A percentile compares a stretch with the other conserved stretches of the same genome.
Conservation (phyloP, 768 basidiomycete species). For the Suillus decipiens region DNA sequence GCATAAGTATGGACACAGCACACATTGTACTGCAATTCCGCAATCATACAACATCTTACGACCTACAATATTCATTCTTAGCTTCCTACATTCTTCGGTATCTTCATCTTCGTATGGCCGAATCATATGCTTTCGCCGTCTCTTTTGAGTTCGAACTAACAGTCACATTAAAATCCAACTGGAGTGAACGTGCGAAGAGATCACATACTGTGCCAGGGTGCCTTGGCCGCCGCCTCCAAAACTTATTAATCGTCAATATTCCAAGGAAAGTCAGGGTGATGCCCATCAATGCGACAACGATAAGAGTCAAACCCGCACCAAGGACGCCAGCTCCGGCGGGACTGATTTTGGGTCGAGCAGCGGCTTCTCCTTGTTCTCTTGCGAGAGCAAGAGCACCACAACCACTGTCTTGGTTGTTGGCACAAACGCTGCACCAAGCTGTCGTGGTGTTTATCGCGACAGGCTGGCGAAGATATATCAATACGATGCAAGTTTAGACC, state of each 20-base stretch:
- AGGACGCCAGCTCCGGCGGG: constrained; percentile 68
- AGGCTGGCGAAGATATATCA: constrained; percentile 36
- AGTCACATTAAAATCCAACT: constrained; percentile 10
- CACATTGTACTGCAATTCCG: constrained; percentile 21
- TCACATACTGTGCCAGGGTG: constrained; percentile 19
- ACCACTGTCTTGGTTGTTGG: constrained; percentile 56
- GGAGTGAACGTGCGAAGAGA: not conserved
- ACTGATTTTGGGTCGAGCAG: constrained; percentile 41
- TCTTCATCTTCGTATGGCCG: not conserved
- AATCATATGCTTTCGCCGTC: not conserved
- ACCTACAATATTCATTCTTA: constrained; percentile 13
- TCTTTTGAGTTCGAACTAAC: constrained; percentile 27
- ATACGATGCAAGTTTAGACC: not conserved
- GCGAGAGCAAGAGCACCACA: constrained; percentile 49
- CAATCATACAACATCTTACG: constrained; percentile 23
- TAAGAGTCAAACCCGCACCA: constrained; percentile 58
- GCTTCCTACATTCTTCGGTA: constrained; percentile 5
- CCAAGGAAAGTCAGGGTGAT: constrained; percentile 45
- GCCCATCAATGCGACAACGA: constrained; percentile 40
- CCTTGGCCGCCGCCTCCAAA: constrained; percentile 8
- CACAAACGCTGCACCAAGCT: constrained; percentile 61
- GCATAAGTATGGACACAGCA: constrained; percentile 3
- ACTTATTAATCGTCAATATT: constrained; percentile 28
- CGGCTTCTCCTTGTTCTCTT: constrained; percentile 29
- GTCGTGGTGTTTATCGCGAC: constrained; percentile 51